Evolutionary conservation across 2,329 filamentous ascomycete genomes (phyloP), one percentile per base, ranked within the genome.

Genomic region (Dactylellina cionopaga): DNA sequence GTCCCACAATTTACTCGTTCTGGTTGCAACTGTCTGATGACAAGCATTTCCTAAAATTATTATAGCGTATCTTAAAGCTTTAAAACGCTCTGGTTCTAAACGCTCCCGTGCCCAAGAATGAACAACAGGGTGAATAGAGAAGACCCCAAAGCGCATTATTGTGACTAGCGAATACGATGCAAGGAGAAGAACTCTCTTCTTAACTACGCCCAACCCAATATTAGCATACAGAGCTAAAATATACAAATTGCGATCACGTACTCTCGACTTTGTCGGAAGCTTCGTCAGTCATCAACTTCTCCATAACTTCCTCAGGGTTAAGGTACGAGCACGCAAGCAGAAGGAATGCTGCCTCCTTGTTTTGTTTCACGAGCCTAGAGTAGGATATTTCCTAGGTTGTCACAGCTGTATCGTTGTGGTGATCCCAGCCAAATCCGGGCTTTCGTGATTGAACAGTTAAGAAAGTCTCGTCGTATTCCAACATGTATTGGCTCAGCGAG

Each of bases 271-370:
- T 22, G 62, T 54, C 22, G 11, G 6, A 22, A 19, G 22, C 13
- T 29, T 59, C 64, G 24, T 27, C 55, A 15, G 33, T 54, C 24
- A 74, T 55, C 3, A 76, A 33, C n/a, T 68, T 54, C 15, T 74
- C 75, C 0, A 15, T 17, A 27, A 76, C 76, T 29, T 75, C 60
- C 2, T 74, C 52, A 10, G 54, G 71, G 15, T 63, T 63, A 33
- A 76, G 60, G 19, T 76, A 76, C 31, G 74, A 68, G 35, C 75
- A 76, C 4, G 64, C 35, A 7, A 75, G 39, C 15, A 76, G 47
- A 9, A 76, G 46, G 13, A 60, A 27, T 4, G 74, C 58, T 7
- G 74, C 74, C 15, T 59, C 58, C 6, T 37, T 25, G 15, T 64
- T 47, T 10, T 74, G 58, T 10, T 62, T 44, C 24, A 70, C 15